phyloP scores from a whole-genome alignment of 192 early-diverging fungal species.

The Dissophora globulifera region DNA sequence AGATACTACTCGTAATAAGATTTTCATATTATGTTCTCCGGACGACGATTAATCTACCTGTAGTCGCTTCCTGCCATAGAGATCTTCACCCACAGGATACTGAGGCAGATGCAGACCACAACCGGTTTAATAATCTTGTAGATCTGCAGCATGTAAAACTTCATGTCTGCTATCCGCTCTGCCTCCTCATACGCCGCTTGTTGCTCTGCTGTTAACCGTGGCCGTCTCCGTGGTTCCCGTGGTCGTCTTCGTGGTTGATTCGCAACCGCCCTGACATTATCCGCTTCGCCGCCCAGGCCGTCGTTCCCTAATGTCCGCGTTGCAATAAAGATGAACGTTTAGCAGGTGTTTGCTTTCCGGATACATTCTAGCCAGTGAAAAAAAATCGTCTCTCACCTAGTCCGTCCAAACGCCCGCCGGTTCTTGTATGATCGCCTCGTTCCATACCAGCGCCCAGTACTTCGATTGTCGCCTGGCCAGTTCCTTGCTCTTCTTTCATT shows the following conservation, averaged over 20 bases:
- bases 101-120: conserved; percentile 76
- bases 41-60: conserved; percentile 17
- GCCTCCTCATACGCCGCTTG: conserved; percentile 53
- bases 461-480: not conserved
- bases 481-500: conserved; percentile 8
- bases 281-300: conserved; percentile 21
- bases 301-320: not conserved
- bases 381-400: too few species aligned
- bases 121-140: conserved; percentile 86
- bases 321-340: too few species aligned
- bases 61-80: conserved; percentile 65
- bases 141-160: conserved; percentile 85
- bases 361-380: too few species aligned
- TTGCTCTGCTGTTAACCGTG: conserved; percentile 30
- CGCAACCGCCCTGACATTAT: conserved; percentile 45
- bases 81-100: conserved; percentile 90
- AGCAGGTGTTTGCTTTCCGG: too few species aligned
- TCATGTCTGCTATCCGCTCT: conserved; percentile 71
- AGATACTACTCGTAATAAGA: too few species aligned
- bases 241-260: conserved; percentile 35
- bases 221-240: conserved; percentile 53
- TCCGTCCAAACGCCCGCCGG: not conserved
- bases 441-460: not conserved
- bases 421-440: not conserved
- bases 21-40: too few species aligned